Conservation (phyloP, 2,329 filamentous ascomycete species). For the Beauveria asiatica region DNA sequence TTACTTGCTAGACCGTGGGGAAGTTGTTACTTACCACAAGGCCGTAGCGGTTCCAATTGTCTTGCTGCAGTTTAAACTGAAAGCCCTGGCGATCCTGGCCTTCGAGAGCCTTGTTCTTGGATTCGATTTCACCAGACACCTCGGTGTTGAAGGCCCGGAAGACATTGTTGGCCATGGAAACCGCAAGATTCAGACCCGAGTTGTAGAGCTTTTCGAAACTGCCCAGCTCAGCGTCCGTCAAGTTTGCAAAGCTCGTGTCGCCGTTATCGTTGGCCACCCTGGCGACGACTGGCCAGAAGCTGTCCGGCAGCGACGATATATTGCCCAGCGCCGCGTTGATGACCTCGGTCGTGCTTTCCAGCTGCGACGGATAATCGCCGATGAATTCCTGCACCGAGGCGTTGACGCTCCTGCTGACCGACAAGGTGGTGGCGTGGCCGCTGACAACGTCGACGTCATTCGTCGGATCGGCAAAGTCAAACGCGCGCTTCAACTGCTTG, state of each 20-base stretch:
- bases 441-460: conserved; percentile 16
- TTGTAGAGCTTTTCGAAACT: not conserved
- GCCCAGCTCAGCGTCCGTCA: not conserved
- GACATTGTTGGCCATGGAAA: conserved; percentile 1
- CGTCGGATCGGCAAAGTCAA: conserved; percentile 12
- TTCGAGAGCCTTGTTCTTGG: conserved; percentile 15
- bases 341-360: conserved; percentile 14
- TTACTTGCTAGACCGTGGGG: not conserved
- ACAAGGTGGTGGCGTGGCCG: conserved; percentile 13
- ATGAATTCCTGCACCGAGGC: conserved; percentile 18
- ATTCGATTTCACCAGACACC: conserved; percentile 18
- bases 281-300: conserved; percentile 20
- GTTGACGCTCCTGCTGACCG: not conserved
- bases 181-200: not conserved
- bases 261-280: conserved; percentile 6
- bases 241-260: not conserved
- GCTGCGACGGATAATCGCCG: conserved; percentile 20
- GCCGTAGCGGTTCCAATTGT: conserved; percentile 20
- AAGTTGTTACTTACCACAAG: conserved; percentile 22
- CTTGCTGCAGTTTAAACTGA: conserved; percentile 17
- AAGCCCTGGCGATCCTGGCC: conserved; percentile 14
- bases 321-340: conserved; percentile 20
- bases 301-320: conserved; percentile 20
- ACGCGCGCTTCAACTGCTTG: conserved; percentile 19
- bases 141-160: conserved; percentile 18